Evolutionary conservation across 345 rosid genomes (phyloP).

Genomic region (Turritis glabra): DNA sequence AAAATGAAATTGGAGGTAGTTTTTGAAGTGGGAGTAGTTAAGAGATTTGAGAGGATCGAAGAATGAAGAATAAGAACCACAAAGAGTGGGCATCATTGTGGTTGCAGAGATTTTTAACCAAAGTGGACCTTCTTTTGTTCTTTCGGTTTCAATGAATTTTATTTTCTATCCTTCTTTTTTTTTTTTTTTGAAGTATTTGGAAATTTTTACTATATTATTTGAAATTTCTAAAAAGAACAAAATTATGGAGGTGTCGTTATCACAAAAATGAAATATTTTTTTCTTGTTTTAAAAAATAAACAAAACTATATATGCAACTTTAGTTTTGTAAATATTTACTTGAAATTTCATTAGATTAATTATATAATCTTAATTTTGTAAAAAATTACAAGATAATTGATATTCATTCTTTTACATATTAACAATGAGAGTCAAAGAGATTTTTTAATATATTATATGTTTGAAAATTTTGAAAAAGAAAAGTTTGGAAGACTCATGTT

Average conservation of each 20-base stretch:
- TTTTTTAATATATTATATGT: neutral
- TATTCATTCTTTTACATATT: too few species aligned
- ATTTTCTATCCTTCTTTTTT: neutral
- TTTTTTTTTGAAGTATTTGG: neutral
- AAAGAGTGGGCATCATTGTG: conserved; percentile 34
- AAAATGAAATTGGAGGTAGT: neutral
- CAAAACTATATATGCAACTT: neutral
- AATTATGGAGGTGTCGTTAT: neutral
- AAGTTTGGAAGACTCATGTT: neutral
- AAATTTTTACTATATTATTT: neutral
- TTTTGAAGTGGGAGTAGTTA: conserved; percentile 23
- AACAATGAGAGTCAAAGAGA: neutral
- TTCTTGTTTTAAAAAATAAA: neutral
- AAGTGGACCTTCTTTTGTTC: conserved; percentile 39
- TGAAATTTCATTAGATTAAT: neutral
- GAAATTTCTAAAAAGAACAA: neutral
- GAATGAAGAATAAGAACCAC: conserved; percentile 29
- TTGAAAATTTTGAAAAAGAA: neutral
- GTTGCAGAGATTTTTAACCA: conserved; percentile 35
- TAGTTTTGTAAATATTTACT: neutral
- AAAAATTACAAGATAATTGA: neutral
- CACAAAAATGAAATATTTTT: neutral
- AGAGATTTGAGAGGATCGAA: conserved; percentile 25
- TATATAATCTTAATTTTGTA: neutral
- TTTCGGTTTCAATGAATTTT: conserved; percentile 6